phyloP scores from a whole-genome alignment of 345 rosid species.

The Sonneratia caseolaris region DNA sequence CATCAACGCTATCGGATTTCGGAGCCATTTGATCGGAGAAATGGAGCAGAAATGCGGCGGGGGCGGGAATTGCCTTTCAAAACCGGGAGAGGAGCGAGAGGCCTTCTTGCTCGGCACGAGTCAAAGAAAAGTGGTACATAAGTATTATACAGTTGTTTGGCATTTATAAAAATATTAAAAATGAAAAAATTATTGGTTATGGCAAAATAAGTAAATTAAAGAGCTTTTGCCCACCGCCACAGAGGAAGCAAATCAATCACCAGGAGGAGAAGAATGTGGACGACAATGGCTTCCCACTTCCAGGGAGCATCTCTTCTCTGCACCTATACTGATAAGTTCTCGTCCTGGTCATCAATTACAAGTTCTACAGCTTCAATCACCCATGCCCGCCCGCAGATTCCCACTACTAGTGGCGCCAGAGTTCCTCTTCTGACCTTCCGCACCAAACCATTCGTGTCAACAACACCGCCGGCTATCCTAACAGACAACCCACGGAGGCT shows the following conservation, averaged over 20 bases:
- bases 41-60: background rate
- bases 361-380: background rate
- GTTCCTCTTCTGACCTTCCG: background rate
- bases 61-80: constrained; percentile 5
- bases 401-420: background rate
- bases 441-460: constrained; percentile 15
- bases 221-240: no score
- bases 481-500: background rate
- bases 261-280: background rate
- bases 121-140: no score
- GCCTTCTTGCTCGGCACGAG: no score
- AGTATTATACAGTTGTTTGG: no score
- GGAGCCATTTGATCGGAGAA: constrained; percentile 54
- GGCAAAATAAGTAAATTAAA: background rate
- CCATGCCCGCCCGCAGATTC: background rate
- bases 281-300: background rate
- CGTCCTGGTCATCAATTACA: background rate
- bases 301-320: background rate
- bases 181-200: background rate
- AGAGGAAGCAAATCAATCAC: background rate
- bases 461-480: background rate
- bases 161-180: background rate
- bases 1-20: constrained; percentile 62
- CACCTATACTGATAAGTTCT: background rate
- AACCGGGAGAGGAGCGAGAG: background rate